These are phyloP conservation scores for Penicillium robsamsonii DNA, from an alignment of 495 filamentous ascomycete genomes.

Conservation along the genomic window DNA sequence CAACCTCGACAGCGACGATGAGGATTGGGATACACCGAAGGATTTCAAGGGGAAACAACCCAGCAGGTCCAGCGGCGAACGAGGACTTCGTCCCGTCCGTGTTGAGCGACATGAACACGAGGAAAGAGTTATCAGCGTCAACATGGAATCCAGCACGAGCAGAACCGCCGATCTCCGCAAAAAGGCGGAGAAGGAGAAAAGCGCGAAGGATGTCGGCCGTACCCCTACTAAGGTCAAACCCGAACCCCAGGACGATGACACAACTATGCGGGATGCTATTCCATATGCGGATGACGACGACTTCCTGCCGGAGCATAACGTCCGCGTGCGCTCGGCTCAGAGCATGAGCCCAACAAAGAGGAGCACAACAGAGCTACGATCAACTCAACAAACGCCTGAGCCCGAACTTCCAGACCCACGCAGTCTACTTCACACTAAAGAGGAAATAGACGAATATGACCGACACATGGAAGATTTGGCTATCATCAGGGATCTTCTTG, in stretches of 20 bases:
- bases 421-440: constrained; percentile 41
- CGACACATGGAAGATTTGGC: constrained; percentile 43
- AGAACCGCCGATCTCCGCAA: constrained; percentile 42
- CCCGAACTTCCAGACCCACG: constrained; percentile 30
- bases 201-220: constrained; percentile 25
- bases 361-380: constrained; percentile 3
- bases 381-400: constrained; percentile 6
- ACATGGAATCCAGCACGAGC: constrained; percentile 51
- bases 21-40: constrained; percentile 24
- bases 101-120: constrained; percentile 52
- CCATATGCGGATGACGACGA: constrained; percentile 39
- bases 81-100: constrained; percentile 46
- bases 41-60: constrained; percentile 42
- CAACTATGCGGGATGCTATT: constrained; percentile 36
- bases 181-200: constrained; percentile 35
- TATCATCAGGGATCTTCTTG: constrained; percentile 36
- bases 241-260: constrained; percentile 46
- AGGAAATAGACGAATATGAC: constrained; percentile 49
- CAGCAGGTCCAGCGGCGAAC: constrained; percentile 20
- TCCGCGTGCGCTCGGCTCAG: constrained; percentile 34
- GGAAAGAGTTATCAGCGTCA: constrained; percentile 48
- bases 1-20: constrained; percentile 46
- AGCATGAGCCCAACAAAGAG: constrained; percentile 12
- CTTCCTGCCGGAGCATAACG: constrained; percentile 37
- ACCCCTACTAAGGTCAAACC: constrained; percentile 34